These are phyloP conservation scores for Cladorrhinum sp. DNA, from an alignment of 2,329 filamentous ascomycete genomes.

Conservation along the genomic window DNA sequence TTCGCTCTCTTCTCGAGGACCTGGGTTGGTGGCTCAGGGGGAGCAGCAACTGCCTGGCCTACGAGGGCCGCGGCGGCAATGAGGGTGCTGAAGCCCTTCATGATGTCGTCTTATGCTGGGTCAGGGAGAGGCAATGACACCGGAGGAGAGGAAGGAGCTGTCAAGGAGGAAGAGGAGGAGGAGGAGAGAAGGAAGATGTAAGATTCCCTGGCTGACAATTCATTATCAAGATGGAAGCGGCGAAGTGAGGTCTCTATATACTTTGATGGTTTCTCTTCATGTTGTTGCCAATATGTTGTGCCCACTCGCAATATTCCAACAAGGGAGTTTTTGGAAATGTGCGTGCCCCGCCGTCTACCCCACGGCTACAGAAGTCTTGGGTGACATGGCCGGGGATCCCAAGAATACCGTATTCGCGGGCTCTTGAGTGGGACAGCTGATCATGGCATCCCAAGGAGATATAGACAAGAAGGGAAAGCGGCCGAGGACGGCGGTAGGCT, in stretches of 20 bases:
- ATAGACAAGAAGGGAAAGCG: slow-evolving; percentile 23
- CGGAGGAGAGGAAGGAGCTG: slow-evolving; percentile 5
- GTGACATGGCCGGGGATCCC: slow-evolving; percentile 9
- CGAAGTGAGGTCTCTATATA: slow-evolving; percentile 12
- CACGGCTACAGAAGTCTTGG: not conserved
- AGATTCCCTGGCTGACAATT: slow-evolving; percentile 10
- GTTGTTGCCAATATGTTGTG: slow-evolving; percentile 4
- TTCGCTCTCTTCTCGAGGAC: slow-evolving; percentile 42
- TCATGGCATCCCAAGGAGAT: slow-evolving; percentile 16
- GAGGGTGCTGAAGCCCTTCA: slow-evolving; percentile 26
- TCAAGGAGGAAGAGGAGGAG: not conserved
- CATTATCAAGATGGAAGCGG: not conserved
- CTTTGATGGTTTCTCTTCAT: not conserved
- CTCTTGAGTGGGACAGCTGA: slow-evolving; percentile 22
- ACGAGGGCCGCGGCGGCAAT: slow-evolving; percentile 24
- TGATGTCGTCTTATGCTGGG: slow-evolving; percentile 15
- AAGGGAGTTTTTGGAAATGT: not conserved
- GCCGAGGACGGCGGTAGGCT: slow-evolving; percentile 13
- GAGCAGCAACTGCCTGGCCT: slow-evolving; percentile 23
- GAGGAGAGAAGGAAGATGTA: slow-evolving; percentile 1
- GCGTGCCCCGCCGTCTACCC: not conserved
- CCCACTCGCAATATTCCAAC: not conserved
- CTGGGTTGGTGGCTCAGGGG: slow-evolving; percentile 28
- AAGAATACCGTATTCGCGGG: not conserved
- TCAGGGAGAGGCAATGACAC: not conserved